Evolutionary conservation across 352 stramenopile species (phyloP).

Genomic region (Peronospora farinosa): DNA sequence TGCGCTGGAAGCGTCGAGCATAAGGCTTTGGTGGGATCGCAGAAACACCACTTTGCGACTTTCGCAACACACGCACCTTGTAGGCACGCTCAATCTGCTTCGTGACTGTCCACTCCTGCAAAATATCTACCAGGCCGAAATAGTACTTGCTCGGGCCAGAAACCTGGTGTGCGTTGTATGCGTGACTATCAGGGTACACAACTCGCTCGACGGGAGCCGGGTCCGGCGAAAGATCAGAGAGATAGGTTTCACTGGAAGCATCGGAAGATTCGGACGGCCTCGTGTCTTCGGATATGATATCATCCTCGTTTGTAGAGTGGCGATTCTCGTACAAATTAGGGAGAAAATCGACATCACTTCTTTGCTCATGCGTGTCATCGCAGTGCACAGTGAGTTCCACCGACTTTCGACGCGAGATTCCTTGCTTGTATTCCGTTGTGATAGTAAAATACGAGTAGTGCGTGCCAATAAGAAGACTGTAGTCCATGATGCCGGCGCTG

Average conservation of each 20-base stretch:
- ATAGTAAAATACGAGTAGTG: constrained; percentile 84
- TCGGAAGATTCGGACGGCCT: constrained; percentile 27
- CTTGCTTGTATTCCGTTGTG: constrained; percentile 30
- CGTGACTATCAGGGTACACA: constrained; percentile 37
- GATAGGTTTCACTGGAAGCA: constrained; percentile 10
- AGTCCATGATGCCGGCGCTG: constrained; percentile 88
- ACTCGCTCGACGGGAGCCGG: constrained; percentile 11
- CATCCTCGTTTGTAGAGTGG: constrained; percentile 21
- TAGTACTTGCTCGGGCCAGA: constrained; percentile 85
- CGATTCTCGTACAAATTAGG: constrained; percentile 31
- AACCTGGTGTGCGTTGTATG: constrained; percentile 70
- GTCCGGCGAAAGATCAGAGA: constrained; percentile 11
- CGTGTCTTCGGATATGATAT: constrained; percentile 20
- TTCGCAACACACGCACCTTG: constrained; percentile 77
- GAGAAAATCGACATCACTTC: constrained; percentile 34
- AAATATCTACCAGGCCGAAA: constrained; percentile 86
- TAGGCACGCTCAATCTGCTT: constrained; percentile 80
- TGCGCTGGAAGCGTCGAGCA: constrained; percentile 71
- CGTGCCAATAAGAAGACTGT: constrained; percentile 82
- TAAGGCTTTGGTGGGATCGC: constrained; percentile 68
- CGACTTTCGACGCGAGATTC: constrained; percentile 27
- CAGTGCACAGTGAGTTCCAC: constrained; percentile 28
- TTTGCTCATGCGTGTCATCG: constrained; percentile 20
- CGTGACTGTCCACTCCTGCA: constrained; percentile 80
- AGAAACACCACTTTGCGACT: constrained; percentile 63